Evolutionary conservation across 306 rosid species (phyloP), one percentile per base, ranked within the genome.

Genomic region (Hippophae gyantsensis): DNA sequence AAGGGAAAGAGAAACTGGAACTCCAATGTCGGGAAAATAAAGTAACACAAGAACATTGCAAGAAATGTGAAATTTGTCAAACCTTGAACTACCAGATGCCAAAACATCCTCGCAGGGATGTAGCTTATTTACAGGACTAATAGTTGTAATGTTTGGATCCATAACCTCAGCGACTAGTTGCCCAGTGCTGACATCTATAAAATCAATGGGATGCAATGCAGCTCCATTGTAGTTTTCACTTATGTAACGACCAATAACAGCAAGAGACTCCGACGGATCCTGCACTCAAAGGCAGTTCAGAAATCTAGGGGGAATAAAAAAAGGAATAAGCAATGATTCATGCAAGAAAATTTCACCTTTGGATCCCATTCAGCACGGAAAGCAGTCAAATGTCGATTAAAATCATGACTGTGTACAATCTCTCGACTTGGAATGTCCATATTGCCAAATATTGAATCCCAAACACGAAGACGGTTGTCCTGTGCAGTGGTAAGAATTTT

Each of bases 331-430:
- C 52, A 43, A 6, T 42, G 42, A 50, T 61, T 61, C 52, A 50
- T 44, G 48, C n/a, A 5, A 64, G 42, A 45, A 14, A 32, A 64
- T 57, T 48, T 57, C 18, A 90, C 96, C 98, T 85, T 90, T 68
- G 98, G 95, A 76, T 90, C 98, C 98, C 98, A 90, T 78, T 90
- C 96, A 43, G 95, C 98, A 76, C 79, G 88, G 54, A 90, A 90
- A 58, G 98, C 89, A 50, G 98, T 90, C 76, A 90, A 72, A 72
- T 90, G 80, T 38, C 96, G 80, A 76, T 79, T 87, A 66, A 90
- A 90, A 69, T 90, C 96, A 60, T 90, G 90, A 75, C 95, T 90
- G 54, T 90, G 98, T 43, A 90, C 98, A 67, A 90, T 90, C 79
- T 90, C 96, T 72, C 96, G 87, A 77, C 98, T 85, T 13, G 98